Evolutionary conservation across 1,139 yeast species (phyloP).

Genomic region (Trichomonascaceae sp.): DNA sequence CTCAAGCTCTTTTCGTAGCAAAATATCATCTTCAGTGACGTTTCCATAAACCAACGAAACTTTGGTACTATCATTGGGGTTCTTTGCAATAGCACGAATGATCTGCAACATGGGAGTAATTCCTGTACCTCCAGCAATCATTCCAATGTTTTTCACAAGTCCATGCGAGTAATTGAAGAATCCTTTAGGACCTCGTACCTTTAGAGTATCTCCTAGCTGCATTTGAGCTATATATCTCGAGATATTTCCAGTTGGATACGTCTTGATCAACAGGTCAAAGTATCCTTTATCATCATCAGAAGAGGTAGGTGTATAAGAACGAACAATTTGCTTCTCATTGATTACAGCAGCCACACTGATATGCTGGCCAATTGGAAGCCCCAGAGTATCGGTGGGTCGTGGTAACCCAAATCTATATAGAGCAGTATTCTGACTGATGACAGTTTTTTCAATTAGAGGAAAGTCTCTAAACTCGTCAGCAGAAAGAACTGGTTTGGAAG

Average conservation of each 20-base stretch:
- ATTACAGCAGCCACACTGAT: constrained; percentile 56
- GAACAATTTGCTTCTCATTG: constrained; percentile 75
- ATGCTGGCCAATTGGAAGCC: constrained; percentile 94
- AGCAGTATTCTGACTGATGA: constrained; percentile 76
- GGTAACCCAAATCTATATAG: constrained; percentile 84
- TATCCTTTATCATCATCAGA: constrained; percentile 73
- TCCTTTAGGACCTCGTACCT: constrained; percentile 91
- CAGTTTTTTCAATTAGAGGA: constrained; percentile 75
- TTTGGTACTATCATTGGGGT: constrained; percentile 66
- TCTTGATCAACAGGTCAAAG: constrained; percentile 84
- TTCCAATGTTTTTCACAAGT: constrained; percentile 66
- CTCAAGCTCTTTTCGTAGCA: constrained; percentile 39
- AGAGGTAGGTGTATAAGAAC: constrained; percentile 93
- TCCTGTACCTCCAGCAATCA: constrained; percentile 97
- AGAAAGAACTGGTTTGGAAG: constrained; percentile 47
- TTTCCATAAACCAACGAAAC: constrained; percentile 66
- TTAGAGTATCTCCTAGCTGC: constrained; percentile 61
- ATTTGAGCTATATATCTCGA: constrained; percentile 70
- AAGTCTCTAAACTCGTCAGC: constrained; percentile 70
- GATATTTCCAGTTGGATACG: constrained; percentile 88
- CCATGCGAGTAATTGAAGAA: constrained; percentile 80
- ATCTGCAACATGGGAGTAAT: constrained; percentile 93
- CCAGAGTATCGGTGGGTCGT: constrained; percentile 63
- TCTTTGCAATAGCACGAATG: constrained; percentile 66
- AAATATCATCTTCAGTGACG: constrained; percentile 57